phyloP scores from a whole-genome alignment of 306 rosid species.

The Sicyos edulis region DNA sequence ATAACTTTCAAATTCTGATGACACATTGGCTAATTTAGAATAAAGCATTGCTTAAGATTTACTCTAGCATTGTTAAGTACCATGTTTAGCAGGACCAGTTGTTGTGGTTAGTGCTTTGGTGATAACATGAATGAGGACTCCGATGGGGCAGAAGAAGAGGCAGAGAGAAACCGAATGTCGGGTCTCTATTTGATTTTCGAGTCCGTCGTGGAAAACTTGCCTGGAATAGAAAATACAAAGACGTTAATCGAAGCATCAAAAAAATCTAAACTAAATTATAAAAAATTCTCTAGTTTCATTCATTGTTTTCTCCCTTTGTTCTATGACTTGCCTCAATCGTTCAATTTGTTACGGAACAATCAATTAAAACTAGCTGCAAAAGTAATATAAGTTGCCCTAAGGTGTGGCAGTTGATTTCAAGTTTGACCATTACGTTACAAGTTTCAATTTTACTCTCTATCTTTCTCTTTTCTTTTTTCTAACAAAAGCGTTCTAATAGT shows the following conservation, averaged over 20 bases:
- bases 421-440: too few relatives aligned
- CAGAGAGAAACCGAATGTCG: constrained; percentile 81
- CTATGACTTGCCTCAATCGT: too few relatives aligned
- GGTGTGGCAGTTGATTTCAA: too few relatives aligned
- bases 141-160: constrained; percentile 81
- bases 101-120: constrained; percentile 62
- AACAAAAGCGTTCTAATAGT: too few relatives aligned
- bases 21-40: background rate
- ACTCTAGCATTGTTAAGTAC: constrained; percentile 6
- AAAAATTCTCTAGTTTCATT: background rate
- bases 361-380: too few relatives aligned
- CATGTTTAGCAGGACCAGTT: constrained; percentile 22
- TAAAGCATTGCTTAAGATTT: background rate
- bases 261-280: background rate
- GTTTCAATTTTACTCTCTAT: too few relatives aligned
- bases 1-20: background rate
- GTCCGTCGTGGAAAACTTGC: constrained; percentile 73
- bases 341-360: too few relatives aligned
- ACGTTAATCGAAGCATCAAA: background rate
- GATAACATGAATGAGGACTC: constrained; percentile 70
- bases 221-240: constrained; percentile 42
- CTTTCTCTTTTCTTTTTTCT: too few relatives aligned
- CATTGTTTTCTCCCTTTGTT: too few relatives aligned
- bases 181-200: constrained; percentile 64
- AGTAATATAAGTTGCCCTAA: too few relatives aligned